These are phyloP conservation scores for Eragrostis nindensis DNA, from an alignment of 176 grass and related monocot genomes.

Conservation along the genomic window DNA sequence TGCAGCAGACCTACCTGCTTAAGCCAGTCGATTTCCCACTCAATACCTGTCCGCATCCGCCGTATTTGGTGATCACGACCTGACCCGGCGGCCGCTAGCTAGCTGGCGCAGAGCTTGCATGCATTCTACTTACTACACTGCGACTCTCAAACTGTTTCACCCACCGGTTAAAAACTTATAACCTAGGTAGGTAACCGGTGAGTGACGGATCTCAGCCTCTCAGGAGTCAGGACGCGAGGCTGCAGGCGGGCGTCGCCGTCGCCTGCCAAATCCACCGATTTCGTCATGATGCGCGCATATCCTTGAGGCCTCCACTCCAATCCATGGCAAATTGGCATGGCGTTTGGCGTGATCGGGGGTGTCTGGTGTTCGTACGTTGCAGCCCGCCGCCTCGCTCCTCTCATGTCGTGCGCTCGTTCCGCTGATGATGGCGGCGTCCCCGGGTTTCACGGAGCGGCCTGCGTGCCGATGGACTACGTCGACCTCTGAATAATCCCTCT, in stretches of 20 bases:
- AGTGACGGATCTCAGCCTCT: background rate
- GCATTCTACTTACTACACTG: too few relatives aligned
- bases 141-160: background rate
- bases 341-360: background rate
- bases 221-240: too few relatives aligned
- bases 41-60: background rate
- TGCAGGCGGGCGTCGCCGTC: constrained; percentile 29
- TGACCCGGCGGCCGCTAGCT: background rate
- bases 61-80: constrained; percentile 1
- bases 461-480: background rate
- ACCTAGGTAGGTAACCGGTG: background rate
- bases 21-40: background rate
- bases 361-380: background rate
- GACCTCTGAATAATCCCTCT: background rate
- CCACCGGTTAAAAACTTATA: background rate
- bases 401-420: too few relatives aligned
- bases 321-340: constrained; percentile 2
- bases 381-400: too few relatives aligned
- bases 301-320: background rate
- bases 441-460: too few relatives aligned
- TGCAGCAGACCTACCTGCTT: background rate
- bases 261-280: constrained; percentile 13
- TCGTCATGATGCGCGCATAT: constrained; percentile 8
- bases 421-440: too few relatives aligned
- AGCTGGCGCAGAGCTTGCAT: background rate